Percentiles rank a stretch among this genome's conserved stretches.
Conservation (phyloP, 805 yeast genomes). For the Wickerhamomyces chaumierensis region DNA sequence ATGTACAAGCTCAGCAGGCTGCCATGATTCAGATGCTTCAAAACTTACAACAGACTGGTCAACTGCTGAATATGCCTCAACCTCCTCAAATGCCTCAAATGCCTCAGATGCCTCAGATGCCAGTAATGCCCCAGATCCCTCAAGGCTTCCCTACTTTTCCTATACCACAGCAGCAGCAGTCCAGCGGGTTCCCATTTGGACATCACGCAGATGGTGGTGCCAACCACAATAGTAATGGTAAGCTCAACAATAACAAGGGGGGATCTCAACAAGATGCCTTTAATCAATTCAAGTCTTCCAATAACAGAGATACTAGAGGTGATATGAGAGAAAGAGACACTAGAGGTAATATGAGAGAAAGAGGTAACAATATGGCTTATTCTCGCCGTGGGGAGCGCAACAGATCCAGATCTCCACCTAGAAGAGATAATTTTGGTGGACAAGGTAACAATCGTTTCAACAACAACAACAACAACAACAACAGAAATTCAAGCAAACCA, state of each 20-base stretch:
- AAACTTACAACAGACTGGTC: constrained; percentile 20
- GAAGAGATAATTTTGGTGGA: constrained; percentile 3
- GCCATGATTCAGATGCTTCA: constrained; percentile 30
- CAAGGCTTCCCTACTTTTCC: constrained; percentile 12
- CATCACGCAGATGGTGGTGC: not conserved
- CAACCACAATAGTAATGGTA: constrained; percentile 5
- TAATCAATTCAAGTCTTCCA: constrained; percentile 8
- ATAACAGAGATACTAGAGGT: constrained; percentile 4
- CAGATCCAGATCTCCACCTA: constrained; percentile 21
- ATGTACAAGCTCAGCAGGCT: constrained; percentile 18
- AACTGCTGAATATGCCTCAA: constrained; percentile 12
- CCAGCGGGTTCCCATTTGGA: not conserved
- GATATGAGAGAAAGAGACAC: constrained; percentile 7
- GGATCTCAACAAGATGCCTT: constrained; percentile 19
- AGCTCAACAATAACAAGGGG: constrained; percentile 1
- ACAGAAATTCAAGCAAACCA: constrained; percentile 8
- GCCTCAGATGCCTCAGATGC: constrained; percentile 5
- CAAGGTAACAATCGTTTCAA: too few relatives aligned
- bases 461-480: constrained; percentile 1
- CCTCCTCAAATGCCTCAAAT: constrained; percentile 1
- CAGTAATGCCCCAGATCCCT: constrained; percentile 15
- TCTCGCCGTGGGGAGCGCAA: constrained; percentile 12
- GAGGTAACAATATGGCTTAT: not conserved
- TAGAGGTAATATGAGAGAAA: constrained; percentile 6
- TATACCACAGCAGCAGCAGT: constrained; percentile 3